Evolutionary conservation across 768 basidiomycete genomes (phyloP).

Genomic region (Cystofilobasidium ferigula): DNA sequence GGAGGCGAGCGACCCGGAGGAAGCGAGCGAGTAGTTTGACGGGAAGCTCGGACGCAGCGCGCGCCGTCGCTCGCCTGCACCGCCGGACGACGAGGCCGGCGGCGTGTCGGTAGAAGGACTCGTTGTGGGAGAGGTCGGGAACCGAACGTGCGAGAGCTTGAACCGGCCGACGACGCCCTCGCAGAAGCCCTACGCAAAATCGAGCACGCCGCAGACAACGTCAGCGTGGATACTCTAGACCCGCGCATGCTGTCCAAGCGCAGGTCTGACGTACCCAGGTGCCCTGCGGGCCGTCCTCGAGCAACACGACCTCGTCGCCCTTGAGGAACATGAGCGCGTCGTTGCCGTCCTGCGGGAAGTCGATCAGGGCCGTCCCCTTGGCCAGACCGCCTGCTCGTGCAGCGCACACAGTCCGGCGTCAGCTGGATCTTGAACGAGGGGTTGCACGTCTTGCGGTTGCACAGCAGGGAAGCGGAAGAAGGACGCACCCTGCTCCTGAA

Average conservation of each 20-base stretch:
- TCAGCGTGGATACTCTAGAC: too few relatives aligned
- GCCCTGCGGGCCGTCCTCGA: conserved; percentile 1
- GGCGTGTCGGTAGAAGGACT: neutral
- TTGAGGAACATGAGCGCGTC: conserved; percentile 23
- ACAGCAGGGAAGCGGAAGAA: too few relatives aligned
- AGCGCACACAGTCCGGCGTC: neutral
- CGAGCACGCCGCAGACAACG: too few relatives aligned
- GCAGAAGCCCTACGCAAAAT: conserved; percentile 14
- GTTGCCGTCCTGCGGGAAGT: neutral
- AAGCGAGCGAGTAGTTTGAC: neutral
- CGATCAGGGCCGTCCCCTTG: conserved; percentile 1
- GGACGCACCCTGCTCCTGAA: too few relatives aligned
- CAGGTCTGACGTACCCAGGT: conserved; percentile 3
- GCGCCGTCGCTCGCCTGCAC: neutral
- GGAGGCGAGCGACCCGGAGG: neutral
- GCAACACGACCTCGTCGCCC: conserved; percentile 12
- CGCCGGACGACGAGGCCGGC: neutral
- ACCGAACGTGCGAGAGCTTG: conserved; percentile 14
- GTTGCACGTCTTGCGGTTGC: too few relatives aligned
- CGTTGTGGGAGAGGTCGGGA: neutral
- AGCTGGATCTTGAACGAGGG: too few relatives aligned
- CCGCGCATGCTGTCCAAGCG: too few relatives aligned
- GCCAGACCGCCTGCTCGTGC: conserved; percentile 2
- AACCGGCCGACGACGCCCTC: conserved; percentile 23
- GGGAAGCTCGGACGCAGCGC: neutral